These are phyloP conservation scores for Lagerstroemia speciosa DNA, from an alignment of 345 rosid genomes.

Conservation along the genomic window DNA sequence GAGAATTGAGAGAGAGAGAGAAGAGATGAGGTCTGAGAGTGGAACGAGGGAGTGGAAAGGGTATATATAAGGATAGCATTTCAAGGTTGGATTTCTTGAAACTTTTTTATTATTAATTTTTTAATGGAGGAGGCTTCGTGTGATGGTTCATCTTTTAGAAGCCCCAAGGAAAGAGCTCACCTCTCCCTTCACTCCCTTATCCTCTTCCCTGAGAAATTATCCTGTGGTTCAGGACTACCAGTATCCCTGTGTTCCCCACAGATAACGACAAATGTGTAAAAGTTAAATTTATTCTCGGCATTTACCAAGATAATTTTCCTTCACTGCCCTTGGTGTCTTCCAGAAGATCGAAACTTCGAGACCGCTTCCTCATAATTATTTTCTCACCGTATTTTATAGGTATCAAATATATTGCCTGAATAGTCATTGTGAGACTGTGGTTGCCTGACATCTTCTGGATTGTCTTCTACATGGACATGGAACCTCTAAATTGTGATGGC, in stretches of 20 bases:
- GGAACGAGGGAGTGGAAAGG: not conserved
- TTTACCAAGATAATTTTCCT: too few relatives aligned
- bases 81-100: not conserved
- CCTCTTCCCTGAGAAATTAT: not conserved
- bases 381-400: too few relatives aligned
- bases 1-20: not conserved
- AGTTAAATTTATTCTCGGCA: too few relatives aligned
- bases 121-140: not conserved
- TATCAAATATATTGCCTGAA: too few relatives aligned
- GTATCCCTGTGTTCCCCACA: too few relatives aligned
- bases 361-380: too few relatives aligned
- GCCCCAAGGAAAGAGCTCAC: not conserved
- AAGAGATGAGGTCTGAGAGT: conserved; percentile 3
- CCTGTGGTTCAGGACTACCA: too few relatives aligned
- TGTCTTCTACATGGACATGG: not conserved
- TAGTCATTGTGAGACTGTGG: not conserved
- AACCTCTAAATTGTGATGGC: too few relatives aligned
- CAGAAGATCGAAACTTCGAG: too few relatives aligned
- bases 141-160: not conserved
- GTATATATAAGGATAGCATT: not conserved
- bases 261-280: too few relatives aligned
- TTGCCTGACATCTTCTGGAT: not conserved
- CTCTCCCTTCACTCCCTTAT: not conserved
- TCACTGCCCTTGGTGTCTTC: too few relatives aligned
- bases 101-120: not conserved